These are phyloP conservation scores for Trapa incisa DNA, from an alignment of 345 rosid species.

Conservation along the genomic window DNA sequence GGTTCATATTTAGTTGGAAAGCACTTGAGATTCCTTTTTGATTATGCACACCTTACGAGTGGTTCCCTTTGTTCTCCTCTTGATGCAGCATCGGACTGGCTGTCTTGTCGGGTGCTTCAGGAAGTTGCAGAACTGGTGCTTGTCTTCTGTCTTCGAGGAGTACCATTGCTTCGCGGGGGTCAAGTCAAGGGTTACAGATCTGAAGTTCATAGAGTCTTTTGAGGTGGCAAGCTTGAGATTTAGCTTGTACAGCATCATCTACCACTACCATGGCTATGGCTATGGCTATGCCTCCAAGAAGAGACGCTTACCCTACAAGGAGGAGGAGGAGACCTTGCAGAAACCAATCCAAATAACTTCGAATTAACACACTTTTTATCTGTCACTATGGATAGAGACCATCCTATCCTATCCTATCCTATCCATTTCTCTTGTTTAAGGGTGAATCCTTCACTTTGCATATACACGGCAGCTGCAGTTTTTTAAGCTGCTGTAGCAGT, in stretches of 20 bases:
- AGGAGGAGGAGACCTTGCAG: conserved; percentile 18
- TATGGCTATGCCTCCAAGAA: conserved; percentile 22
- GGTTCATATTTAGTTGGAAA: too few relatives aligned
- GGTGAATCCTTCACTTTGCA: neutral
- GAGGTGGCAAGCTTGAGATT: conserved; percentile 42
- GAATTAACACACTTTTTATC: neutral
- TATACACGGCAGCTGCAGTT: neutral
- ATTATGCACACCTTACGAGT: neutral
- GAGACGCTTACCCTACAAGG: conserved; percentile 22
- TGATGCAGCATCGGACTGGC: conserved; percentile 59
- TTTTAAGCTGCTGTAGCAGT: neutral
- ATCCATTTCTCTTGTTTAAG: neutral
- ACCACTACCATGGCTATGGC: conserved; percentile 24
- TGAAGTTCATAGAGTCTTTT: conserved; percentile 59
- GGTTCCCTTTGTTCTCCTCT: neutral
- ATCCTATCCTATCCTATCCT: neutral
- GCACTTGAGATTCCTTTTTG: too few relatives aligned
- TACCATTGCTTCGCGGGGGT: conserved; percentile 64
- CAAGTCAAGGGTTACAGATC: conserved; percentile 56
- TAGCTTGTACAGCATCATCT: conserved; percentile 20
- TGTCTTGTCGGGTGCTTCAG: conserved; percentile 67
- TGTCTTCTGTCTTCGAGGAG: conserved; percentile 62
- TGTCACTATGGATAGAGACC: neutral
- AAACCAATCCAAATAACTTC: conserved; percentile 7
- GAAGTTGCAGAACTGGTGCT: conserved; percentile 69